phyloP scores from a whole-genome alignment of 1,139 yeast genomes.

The Yamadazyma trypodendri region DNA sequence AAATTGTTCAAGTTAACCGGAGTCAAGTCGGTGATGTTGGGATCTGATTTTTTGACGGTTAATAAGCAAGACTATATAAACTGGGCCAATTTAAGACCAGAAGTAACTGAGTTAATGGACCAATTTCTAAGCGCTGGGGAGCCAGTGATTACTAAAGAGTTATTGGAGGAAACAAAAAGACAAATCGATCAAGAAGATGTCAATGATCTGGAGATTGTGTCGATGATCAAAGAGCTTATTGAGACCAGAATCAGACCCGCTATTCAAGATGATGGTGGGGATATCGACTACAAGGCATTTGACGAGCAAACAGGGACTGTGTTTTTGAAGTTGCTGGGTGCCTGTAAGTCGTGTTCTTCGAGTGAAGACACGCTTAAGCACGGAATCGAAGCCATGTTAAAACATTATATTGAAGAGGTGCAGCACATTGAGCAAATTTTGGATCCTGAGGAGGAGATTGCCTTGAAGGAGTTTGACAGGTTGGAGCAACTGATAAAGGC shows the following conservation, averaged over 20 bases:
- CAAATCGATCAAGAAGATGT: slow-evolving; percentile 31
- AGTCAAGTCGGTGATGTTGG: slow-evolving; percentile 84
- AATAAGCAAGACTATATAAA: slow-evolving; percentile 47
- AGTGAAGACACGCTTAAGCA: slow-evolving; percentile 75
- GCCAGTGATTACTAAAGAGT: slow-evolving; percentile 54
- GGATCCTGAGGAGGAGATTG: slow-evolving; percentile 49
- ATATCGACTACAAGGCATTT: slow-evolving; percentile 68
- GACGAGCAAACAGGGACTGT: slow-evolving; percentile 71
- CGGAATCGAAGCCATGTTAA: slow-evolving; percentile 83
- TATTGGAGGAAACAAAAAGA: slow-evolving; percentile 33
- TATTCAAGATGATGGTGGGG: slow-evolving; percentile 81
- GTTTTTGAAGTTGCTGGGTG: slow-evolving; percentile 73
- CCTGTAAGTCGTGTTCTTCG: slow-evolving; percentile 77
- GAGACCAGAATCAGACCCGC: slow-evolving; percentile 66
- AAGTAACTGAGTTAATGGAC: slow-evolving; percentile 42
- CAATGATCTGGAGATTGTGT: slow-evolving; percentile 51
- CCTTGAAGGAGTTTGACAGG: slow-evolving; percentile 70
- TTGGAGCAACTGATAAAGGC: slow-evolving; percentile 44
- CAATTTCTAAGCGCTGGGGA: slow-evolving; percentile 36
- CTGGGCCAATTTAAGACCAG: slow-evolving; percentile 49
- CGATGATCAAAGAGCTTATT: slow-evolving; percentile 60
- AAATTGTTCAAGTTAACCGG: slow-evolving; percentile 82
- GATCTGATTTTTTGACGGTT: slow-evolving; percentile 51
- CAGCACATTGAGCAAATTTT: slow-evolving; percentile 68
- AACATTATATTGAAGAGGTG: slow-evolving; percentile 82